Evolutionary conservation across 192 early-diverging fungal genomes (phyloP), one percentile per base, ranked within the genome.

Genomic region (Paraglomus brasilianum): DNA sequence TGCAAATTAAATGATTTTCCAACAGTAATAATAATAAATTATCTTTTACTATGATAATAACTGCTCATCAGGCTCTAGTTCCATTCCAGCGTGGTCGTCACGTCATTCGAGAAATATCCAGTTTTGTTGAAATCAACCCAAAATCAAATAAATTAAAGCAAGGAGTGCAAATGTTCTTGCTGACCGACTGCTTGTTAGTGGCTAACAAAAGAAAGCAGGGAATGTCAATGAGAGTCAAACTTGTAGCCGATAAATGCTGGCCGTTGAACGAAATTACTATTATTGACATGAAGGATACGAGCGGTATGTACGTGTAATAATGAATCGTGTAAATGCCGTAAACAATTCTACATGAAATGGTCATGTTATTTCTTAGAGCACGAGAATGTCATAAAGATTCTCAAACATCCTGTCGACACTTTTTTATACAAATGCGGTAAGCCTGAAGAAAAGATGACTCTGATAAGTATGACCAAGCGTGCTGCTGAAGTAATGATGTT

Each of bases 171-270:
- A 78, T 97, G 45, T 85, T 92, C 38, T 75, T 98, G 15, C 77
- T 98, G 49, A 94, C 83, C 70, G 95, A 98, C 72, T 85, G 90
- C 45, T 64, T 98, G 6, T 72, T 98, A 56, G 74, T 97, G 42
- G 89, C 90, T 0, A 83, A 83, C 9, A 88, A 89, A 58, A 93
- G 91, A 71, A 92, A 91, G 66, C 88, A 89, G 59, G 82, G 82
- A 5, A 72, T 76, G 14, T 66, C 81, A 17, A 75, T 87, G 40
- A 89, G 89, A 65, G 78, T 80, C 22, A 81, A 89, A 57, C 73
- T 95, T 59, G 83, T 95, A 13, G 91, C 92, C 1, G 95, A 96
- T 67, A 84, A 88, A 57, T 91, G 90, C 50, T 95, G 88, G 81
- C 56, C 71, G 8, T 71, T 97, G 19, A 74, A 82, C n/a, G 92